Percentiles rank a stretch among this genome's conserved stretches.
Conservation (phyloP, 225 moss, liverwort and hornwort genomes). For the Physcomitrium patens region DNA sequence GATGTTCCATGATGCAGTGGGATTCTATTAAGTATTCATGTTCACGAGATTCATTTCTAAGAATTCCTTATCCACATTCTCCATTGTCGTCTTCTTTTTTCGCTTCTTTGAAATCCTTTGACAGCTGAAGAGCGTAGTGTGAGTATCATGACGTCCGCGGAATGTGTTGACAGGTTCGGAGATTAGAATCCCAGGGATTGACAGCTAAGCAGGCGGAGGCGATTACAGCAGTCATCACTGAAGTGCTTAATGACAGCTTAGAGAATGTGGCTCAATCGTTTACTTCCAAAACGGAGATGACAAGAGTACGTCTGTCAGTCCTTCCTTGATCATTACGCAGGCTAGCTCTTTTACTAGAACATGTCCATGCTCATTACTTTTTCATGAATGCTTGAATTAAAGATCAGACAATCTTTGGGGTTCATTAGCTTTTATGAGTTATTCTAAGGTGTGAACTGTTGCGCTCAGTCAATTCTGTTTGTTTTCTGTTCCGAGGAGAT, state of each 20-base stretch:
- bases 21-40: constrained; percentile 2
- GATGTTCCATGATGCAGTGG: neutral
- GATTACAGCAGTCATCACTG: constrained; percentile 96
- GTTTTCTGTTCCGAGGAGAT: constrained; percentile 12
- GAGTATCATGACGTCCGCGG: constrained; percentile 17
- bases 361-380: neutral
- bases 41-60: neutral
- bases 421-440: constrained; percentile 2
- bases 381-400: neutral
- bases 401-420: neutral
- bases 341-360: neutral
- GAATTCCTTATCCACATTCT: neutral
- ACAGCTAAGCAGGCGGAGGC: constrained; percentile 96
- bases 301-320: constrained; percentile 66
- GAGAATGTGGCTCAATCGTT: constrained; percentile 97
- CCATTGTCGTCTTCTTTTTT: neutral
- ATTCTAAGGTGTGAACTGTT: neutral
- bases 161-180: constrained; percentile 70
- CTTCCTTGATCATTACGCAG: neutral
- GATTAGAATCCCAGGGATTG: constrained; percentile 93
- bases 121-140: constrained; percentile 3
- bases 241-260: constrained; percentile 99
- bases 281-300: constrained; percentile 94
- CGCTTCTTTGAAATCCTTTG: neutral
- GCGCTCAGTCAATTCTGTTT: neutral